Base-by-base conservation (phyloP, 2,329 filamentous ascomycete species). In the Cyanodermella asteris region DNA sequence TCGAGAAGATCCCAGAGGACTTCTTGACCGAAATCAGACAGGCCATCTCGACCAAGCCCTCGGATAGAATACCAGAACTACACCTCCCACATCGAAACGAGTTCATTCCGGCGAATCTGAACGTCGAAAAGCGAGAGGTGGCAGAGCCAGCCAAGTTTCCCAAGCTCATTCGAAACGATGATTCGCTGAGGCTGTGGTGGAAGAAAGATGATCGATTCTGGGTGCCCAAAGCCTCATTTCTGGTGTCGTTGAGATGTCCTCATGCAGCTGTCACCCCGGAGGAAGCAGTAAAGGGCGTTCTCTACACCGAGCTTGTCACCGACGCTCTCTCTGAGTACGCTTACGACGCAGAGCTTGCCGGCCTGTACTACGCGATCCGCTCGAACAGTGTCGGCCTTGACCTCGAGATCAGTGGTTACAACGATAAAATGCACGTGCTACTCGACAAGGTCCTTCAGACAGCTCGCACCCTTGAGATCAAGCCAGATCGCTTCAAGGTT, bases 121-220 rank as follows among this genome's bases (percentile, higher is more conserved):
- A 91, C 26, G 87, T 97, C 2, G 81, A 93, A 46, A 91, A 87
- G 59, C 91, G 80, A 48, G 77, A 91, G 18, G 63, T 87, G n/a
- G 59, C 67, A 14, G 65, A 76, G 36, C 74, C 81, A 2, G 56
- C 71, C 0, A 61, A 74, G 28, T 59, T 68, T 1, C 87, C 87
- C 0, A 73, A 71, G 31, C 58, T 97, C 13, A 72, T 97, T 33
- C 71, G 82, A 36, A 81, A 91, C 38, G 84, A 93, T 36, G 60
- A 71, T 5, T 55, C 69, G 17, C 70, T 77, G 1, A 70, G 82
- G 16, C 73, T 78, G 3, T 97, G 87, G 87, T 93, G 72, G 58
- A 97, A 97, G 57, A 94, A 94, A 51, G 87, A 97, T 40, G 87
- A 97, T 38, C 81, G 72, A 1, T 97, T 94, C 49, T 94, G 84